Evolutionary conservation across 352 stramenopile genomes (phyloP), one percentile per base, ranked within the genome.

Genomic region (Elongisporangium prolatum): DNA sequence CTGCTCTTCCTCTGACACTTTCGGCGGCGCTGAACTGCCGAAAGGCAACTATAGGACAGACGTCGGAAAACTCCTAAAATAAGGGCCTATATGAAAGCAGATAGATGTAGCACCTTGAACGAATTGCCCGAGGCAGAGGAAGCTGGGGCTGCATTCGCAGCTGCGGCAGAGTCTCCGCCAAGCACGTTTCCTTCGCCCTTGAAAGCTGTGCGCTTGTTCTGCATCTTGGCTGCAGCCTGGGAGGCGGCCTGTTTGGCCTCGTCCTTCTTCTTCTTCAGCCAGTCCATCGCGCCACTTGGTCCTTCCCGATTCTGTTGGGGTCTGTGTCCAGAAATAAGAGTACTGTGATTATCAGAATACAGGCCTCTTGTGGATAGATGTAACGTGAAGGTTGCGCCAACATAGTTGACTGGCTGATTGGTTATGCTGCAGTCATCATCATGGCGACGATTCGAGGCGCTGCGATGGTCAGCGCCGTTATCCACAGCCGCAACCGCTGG

Each of bases 201-300:
- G 63, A 89, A 91, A 18, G 71, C 38, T 21, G 67, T 70, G 51
- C 78, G 78, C 65, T 88, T 87, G 67, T 89, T 91, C 56, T 84
- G 76, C 49, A 91, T 77, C 73, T 91, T 91, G 53, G 81, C 75
- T 5, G 68, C 62, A 4, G 68, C 68, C 54, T 70, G 57, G 22
- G 18, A 64, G 38, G 77, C 76, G 18, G 79, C 79, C 64, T 85
- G 68, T 68, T 87, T 84, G 40, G 77, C 81, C 59, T 73, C 78
- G 14, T 88, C 73, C 72, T 88, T 91, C 71, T 89, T 89, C 75
- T 91, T 91, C 76, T 88, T 91, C 17, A 91, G 69, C 81, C 81
- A 91, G 44, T 87, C 77, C 77, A 87, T 87, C 13, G 10, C 47
- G 28, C 4, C 5, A 40, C 9, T 13, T 9, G 8, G 28, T 40